Base-by-base conservation (phyloP, 139 green algal genomes). In the Micractinium sp. region DNA sequence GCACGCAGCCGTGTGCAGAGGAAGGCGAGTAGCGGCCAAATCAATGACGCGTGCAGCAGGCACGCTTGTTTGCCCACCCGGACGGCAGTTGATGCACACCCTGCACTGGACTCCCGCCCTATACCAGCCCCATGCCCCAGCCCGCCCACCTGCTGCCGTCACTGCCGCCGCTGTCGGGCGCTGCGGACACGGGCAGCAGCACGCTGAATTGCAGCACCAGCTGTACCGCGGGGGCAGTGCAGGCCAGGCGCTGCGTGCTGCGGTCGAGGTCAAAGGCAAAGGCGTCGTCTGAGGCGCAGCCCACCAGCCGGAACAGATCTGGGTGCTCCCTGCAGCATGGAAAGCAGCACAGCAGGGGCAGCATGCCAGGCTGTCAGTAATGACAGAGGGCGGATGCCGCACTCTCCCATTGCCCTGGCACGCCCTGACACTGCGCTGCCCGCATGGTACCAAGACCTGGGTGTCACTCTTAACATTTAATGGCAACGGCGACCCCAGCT, bases 161-260 rank as follows among this genome's bases (percentile, higher is more conserved):
- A 12, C 53, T 38, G 18, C 19, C 22, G 14, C 20, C 47, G 41
- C 36, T 53, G 19, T 15, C 56, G 25, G 74, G 39, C 63, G 78
- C 73, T 22, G n/a, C 29, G 41, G 36, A 38, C 35, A 67, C 63
- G 20, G 90, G 89, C 56, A 91, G 79, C 56, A 95, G 73, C 31
- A 85, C 29, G 16, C 87, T 90, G 85, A 95, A 98, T 92, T 98
- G 96, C 85, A 98, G 96, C 22, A 93, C 96, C n/a, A 97, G 77
- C 89, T 97, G 95, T 39, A 96, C 89, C n/a, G 93, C 87, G 13
- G 85, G 85, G 0, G 61, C 75, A 15, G 82, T 81, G 22, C 63
- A 47, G 1, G 29, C 80, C 22, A 41, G 35, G 36, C 69, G 25
- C 38, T 66, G 73, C 25, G 35, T 86, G n/a, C 33, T 86, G 27